phyloP scores from a whole-genome alignment of 2,329 filamentous ascomycete genomes.

The Talaromyces sp. region DNA sequence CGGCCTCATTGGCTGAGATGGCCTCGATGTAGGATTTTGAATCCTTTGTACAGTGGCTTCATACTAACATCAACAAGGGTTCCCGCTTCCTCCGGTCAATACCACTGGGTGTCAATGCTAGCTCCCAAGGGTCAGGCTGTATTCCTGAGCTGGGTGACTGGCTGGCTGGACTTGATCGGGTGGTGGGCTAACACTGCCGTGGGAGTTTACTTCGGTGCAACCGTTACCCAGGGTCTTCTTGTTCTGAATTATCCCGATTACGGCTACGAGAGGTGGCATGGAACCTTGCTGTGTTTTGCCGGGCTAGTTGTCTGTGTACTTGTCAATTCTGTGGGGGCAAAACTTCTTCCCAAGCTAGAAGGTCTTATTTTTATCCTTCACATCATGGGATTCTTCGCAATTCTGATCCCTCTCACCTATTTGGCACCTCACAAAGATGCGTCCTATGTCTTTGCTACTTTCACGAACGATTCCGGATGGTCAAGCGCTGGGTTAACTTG shows the following conservation, averaged over 20 bases:
- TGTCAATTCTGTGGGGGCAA: constrained; percentile 45
- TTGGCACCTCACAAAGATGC: neutral
- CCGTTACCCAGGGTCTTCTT: constrained; percentile 36
- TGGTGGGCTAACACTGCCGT: constrained; percentile 46
- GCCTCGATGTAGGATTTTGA: constrained; percentile 29
- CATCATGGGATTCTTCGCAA: constrained; percentile 52
- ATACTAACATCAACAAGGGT: constrained; percentile 23
- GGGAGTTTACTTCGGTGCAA: constrained; percentile 31
- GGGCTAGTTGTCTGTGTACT: constrained; percentile 37
- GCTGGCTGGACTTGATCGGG: constrained; percentile 42
- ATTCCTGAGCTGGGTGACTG: too few species aligned
- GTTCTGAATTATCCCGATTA: constrained; percentile 39
- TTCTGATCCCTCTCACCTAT: constrained; percentile 31
- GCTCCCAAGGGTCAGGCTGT: constrained; percentile 27
- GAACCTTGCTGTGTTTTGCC: constrained; percentile 48
- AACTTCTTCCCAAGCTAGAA: constrained; percentile 48
- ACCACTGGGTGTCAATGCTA: constrained; percentile 42
- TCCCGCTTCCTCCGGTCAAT: constrained; percentile 37
- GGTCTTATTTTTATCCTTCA: constrained; percentile 49
- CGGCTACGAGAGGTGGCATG: constrained; percentile 45
- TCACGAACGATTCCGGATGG: constrained; percentile 16
- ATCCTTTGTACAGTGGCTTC: too few species aligned
- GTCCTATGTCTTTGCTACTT: constrained; percentile 22
- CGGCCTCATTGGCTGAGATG: constrained; percentile 31
- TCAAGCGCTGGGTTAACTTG: constrained; percentile 24